Base-by-base conservation (phyloP, 257 asterid genomes). In the Striga asiatica region DNA sequence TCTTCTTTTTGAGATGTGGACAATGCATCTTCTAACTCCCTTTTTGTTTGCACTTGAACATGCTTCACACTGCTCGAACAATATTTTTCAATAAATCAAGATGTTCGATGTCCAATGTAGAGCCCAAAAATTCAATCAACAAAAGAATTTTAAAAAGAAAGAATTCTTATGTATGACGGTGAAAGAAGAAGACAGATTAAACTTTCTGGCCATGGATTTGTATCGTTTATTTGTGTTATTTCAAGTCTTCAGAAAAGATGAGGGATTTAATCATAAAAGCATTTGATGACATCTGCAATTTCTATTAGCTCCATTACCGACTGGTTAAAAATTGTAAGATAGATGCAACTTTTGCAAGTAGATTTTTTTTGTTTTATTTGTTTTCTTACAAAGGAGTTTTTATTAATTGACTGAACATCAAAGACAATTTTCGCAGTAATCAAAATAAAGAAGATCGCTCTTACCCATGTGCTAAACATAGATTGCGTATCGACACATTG, bases 391-490 rank as follows among this genome's bases (percentile, higher is more conserved):
- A n/a, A n/a, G n/a, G n/a, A n/a, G n/a, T 37, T 12, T 37, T 37
- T 37, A 6, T 11, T 5, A 29, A 5, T 29, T 29, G 35, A 17
- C 16, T 2, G 2, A 37, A 37, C 43, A 14, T 37, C 17, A 37
- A 10, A 10, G 43, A 6, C 12, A 37, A 11, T 12, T 2, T 29
- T 38, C 13, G 17, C 13, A 37, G 13, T 38, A 2, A 38, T 38
- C 45, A 11, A 14, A 41, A n/a, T 2, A 5, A 42, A 42, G 17
- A 4, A 14, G 49, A 42, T 22, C 41, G 38, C 45, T 28, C 86
- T 65, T 80, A 92, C 99, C 81, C 86, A 59, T 92, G 95, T 34
- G 99, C 99, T 18, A 55, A 38, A 63, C 97, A 92, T 6, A 92
- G 84, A 69, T 79, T 54, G 35, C 63, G 81, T 66, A 91, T 78